Evolutionary conservation across 1,284 basidiomycete species (phyloP).

Genomic region (Ustilago shanxiensis): DNA sequence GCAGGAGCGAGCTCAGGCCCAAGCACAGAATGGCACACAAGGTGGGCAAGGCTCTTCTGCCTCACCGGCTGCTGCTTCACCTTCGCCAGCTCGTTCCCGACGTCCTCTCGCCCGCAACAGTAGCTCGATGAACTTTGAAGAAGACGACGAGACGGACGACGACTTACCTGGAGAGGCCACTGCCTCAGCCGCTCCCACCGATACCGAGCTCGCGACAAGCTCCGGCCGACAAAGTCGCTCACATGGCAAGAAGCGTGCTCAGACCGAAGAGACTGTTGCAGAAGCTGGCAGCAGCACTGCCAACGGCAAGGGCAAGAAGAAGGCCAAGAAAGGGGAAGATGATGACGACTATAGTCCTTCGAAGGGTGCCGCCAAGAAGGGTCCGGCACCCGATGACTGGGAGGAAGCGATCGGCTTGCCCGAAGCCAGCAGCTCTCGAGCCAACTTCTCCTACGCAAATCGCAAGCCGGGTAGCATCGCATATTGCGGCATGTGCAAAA

Average conservation of each 20-base stretch:
- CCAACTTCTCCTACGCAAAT: slow-evolving; percentile 47
- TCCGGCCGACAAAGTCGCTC: slow-evolving; percentile 70
- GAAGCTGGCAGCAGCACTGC: slow-evolving; percentile 71
- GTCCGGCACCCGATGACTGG: slow-evolving; percentile 76
- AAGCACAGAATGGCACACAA: background rate
- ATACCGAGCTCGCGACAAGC: slow-evolving; percentile 27
- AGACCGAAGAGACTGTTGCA: slow-evolving; percentile 20
- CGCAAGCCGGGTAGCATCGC: slow-evolving; percentile 81
- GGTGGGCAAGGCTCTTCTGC: slow-evolving; percentile 41
- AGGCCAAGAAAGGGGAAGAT: slow-evolving; percentile 29
- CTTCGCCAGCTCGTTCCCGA: slow-evolving; percentile 18
- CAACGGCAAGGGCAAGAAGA: slow-evolving; percentile 72
- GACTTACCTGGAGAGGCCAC: slow-evolving; percentile 71
- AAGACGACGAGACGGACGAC: slow-evolving; percentile 79
- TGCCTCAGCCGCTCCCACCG: slow-evolving; percentile 40
- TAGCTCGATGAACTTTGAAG: slow-evolving; percentile 71
- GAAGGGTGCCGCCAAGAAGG: slow-evolving; percentile 72
- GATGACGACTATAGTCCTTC: slow-evolving; percentile 71
- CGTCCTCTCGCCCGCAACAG: slow-evolving; percentile 29
- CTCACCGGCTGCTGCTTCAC: slow-evolving; percentile 13
- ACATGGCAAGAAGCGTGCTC: slow-evolving; percentile 32
- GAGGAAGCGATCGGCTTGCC: slow-evolving; percentile 56
- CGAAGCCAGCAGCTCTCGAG: slow-evolving; percentile 74
- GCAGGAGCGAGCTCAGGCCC: slow-evolving; percentile 69
- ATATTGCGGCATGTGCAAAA: slow-evolving; percentile 83